Conservation (phyloP, 2,329 filamentous ascomycete genomes). For the Alternaria viburni region DNA sequence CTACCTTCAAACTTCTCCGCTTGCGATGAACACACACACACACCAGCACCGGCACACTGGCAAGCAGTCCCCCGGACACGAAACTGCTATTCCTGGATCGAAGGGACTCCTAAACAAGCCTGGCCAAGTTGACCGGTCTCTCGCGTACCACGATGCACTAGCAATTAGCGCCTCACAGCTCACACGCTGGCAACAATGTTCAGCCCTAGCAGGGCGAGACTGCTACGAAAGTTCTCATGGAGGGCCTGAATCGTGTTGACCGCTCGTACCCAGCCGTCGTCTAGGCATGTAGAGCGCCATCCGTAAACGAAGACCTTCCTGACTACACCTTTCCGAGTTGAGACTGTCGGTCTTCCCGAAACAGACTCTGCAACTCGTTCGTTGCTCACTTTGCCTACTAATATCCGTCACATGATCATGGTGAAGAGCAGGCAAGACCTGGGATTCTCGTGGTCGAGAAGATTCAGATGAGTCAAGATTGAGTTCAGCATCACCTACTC, state of each 20-base stretch:
- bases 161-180: not conserved
- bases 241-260: not conserved
- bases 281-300: not conserved
- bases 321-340: not conserved
- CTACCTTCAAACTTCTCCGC: not conserved
- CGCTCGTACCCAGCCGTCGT: not conserved
- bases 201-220: not conserved
- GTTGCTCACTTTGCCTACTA: not conserved
- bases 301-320: not conserved
- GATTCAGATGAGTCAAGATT: not conserved
- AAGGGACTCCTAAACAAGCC: not conserved
- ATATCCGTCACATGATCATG: not conserved
- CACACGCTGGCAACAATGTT: not conserved
- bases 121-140: constrained; percentile 6
- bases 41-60: not conserved
- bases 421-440: not conserved
- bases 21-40: not conserved
- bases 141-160: constrained; percentile 13
- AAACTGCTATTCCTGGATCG: constrained; percentile 8
- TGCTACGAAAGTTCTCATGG: not conserved
- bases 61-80: not conserved
- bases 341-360: not conserved
- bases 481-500: not conserved
- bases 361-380: not conserved
- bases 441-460: not conserved